These are phyloP conservation scores for Pseudonitzschia pungens DNA, from an alignment of 108 stramenopile genomes.

Conservation along the genomic window DNA sequence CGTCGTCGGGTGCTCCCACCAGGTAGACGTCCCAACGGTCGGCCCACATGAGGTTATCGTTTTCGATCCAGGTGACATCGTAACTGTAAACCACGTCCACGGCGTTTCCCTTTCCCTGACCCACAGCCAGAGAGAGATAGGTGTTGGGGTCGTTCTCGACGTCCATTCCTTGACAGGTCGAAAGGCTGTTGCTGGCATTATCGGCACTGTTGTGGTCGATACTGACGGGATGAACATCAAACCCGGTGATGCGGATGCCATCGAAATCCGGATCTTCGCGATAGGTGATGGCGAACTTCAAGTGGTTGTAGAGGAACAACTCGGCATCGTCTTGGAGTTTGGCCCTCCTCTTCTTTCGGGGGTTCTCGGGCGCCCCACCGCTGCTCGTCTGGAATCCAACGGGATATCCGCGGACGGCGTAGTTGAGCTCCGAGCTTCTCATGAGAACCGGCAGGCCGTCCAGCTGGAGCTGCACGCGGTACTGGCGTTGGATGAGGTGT, in stretches of 20 bases:
- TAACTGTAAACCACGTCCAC: conserved; percentile 84
- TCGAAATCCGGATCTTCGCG: conserved; percentile 66
- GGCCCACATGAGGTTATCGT: conserved; percentile 85
- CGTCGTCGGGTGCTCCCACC: conserved; percentile 89
- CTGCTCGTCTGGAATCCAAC: conserved; percentile 82
- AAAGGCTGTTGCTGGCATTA: background rate
- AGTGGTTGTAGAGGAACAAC: conserved; percentile 89
- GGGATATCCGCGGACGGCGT: conserved; percentile 81
- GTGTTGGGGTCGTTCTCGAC: conserved; percentile 57
- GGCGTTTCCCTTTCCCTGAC: conserved; percentile 2
- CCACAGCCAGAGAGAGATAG: conserved; percentile 36
- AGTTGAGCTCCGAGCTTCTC: conserved; percentile 76
- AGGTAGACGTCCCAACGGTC: conserved; percentile 99
- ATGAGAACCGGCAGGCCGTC: conserved; percentile 81
- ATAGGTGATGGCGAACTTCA: conserved; percentile 86
- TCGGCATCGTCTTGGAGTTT: conserved; percentile 1
- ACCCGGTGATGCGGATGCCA: conserved; percentile 91
- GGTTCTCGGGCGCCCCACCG: background rate
- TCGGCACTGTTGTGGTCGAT: conserved; percentile 67
- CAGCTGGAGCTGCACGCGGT: conserved; percentile 88
- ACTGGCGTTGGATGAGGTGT: conserved; percentile 89
- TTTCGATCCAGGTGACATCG: conserved; percentile 90
- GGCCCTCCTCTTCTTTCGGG: background rate
- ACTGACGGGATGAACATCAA: conserved; percentile 90
- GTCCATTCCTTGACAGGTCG: conserved; percentile 37